Base-by-base conservation (phyloP, 2,329 filamentous ascomycete species). In the Furcasterigmium furcatum region DNA sequence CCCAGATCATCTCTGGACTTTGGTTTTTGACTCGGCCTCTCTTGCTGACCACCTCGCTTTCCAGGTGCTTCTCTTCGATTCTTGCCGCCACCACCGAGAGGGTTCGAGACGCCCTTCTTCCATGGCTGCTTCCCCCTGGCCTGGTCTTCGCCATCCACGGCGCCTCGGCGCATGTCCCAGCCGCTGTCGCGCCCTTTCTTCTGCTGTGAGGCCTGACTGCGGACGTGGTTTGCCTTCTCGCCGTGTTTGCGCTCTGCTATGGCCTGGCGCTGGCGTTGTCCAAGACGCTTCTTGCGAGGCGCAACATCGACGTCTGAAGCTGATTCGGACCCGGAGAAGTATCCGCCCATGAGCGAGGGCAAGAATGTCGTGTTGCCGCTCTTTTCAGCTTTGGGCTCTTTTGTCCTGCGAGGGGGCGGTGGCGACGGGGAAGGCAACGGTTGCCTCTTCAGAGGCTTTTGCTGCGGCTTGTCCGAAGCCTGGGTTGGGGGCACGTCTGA, bases 161-260 rank as follows among this genome's bases (percentile, higher is more conserved):
- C 80, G 27, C 74, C 80, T 29, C 72, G 71, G 58, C 71, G 72
- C 54, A 72, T 62, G 54, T 85, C 81, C 81, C 81, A 85, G 1
- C 77, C 78, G 9, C 70, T 58, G 41, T 79, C 76, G 30, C 72
- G 58, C 10, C 57, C 39, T n/a, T 29, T 51, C 47, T 58, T 54
- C 18, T 63, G 55, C 39, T 63, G 55, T 22, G 27, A n/a, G 27
- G 41, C 29, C 45, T 61, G 56, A 36, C 63, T 62, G 47, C 73
- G 71, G 36, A 83, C 62, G 57, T 91, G 87, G 54, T 84, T 87
- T 2, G 88, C 89, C 50, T 78, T 75, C 13, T 76, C 72, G 41
- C 87, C 87, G 61, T 77, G 92, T 60, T 91, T 92, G 68, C 88
- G 85, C 69, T 92, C 88, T 72, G 83, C 87, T 47, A 94, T 86